A percentile compares a stretch with the other conserved stretches of the same genome.
Conservation (phyloP, 208 protist species). For the Crithidia bombi region DNA sequence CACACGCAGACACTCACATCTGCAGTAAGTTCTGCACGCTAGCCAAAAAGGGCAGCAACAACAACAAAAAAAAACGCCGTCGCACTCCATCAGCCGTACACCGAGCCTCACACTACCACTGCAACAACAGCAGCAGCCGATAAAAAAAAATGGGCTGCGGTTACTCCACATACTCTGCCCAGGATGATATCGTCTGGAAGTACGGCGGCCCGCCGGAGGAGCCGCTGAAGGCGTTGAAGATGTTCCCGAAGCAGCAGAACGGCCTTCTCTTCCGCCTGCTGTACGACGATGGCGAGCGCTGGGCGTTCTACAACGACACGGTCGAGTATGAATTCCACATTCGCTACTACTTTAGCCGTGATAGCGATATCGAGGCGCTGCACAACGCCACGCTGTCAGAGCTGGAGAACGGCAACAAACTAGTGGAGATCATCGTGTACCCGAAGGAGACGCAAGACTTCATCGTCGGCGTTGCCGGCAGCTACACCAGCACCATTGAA, state of each 20-base stretch:
- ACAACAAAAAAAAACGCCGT: too few species aligned
- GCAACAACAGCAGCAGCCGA: not conserved
- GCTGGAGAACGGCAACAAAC: conserved; percentile 60
- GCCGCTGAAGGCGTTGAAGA: conserved; percentile 64
- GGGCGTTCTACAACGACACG: conserved; percentile 83
- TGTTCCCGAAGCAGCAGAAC: conserved; percentile 73
- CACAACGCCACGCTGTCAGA: conserved; percentile 62
- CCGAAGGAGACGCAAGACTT: conserved; percentile 75
- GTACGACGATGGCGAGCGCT: conserved; percentile 64
- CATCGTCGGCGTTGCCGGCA: conserved; percentile 64
- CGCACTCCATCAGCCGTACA: too few species aligned
- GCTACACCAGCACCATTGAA: conserved; percentile 78
- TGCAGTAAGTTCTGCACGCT: too few species aligned
- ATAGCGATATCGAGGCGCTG: conserved; percentile 60
- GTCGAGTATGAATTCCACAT: conserved; percentile 80
- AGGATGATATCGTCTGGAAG: conserved; percentile 80
- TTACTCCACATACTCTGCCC: conserved; percentile 66
- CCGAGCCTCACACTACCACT: too few species aligned
- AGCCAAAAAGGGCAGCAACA: too few species aligned
- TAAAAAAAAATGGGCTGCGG: conserved; percentile 60
- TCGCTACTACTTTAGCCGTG: conserved; percentile 60
- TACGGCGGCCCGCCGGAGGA: conserved; percentile 53
- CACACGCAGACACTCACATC: too few species aligned
- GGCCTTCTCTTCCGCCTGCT: conserved; percentile 71
- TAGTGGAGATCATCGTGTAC: conserved; percentile 77